A percentile compares a stretch with the other conserved stretches of the same genome.
These are phyloP conservation scores for Populus ilicifolia DNA, from an alignment of 345 rosid genomes.

Conservation along the genomic window DNA sequence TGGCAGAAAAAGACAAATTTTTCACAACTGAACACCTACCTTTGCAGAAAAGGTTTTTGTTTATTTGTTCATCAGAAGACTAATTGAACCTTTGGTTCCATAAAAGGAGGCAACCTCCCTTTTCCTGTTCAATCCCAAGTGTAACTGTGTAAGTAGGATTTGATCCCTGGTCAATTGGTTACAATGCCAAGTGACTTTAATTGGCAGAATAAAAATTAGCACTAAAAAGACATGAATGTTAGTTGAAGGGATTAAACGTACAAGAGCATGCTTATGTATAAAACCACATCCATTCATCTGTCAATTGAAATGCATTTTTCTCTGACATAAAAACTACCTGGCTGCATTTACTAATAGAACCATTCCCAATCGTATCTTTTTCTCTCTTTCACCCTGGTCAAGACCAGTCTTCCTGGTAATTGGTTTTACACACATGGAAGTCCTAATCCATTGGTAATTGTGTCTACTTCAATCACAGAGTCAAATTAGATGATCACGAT, in stretches of 20 bases:
- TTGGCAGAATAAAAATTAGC: neutral
- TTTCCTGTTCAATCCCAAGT: neutral
- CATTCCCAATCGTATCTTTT: neutral
- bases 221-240: neutral
- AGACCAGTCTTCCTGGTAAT: neutral
- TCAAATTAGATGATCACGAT: neutral
- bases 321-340: neutral
- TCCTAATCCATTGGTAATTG: conserved; percentile 1
- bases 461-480: neutral
- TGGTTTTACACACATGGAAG: neutral
- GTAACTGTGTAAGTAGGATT: neutral
- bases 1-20: neutral
- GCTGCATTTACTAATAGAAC: neutral
- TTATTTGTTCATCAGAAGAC: neutral
- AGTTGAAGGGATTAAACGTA: neutral
- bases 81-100: neutral
- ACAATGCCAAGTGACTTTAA: neutral
- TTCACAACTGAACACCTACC: neutral
- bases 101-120: neutral
- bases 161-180: neutral
- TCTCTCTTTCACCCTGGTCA: neutral
- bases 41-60: neutral
- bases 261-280: neutral
- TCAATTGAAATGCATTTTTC: neutral
- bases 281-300: neutral